Percentiles rank a stretch among this genome's conserved stretches.
phyloP scores from a whole-genome alignment of 179 eudicot species.

The Gypsophila paniculata region DNA sequence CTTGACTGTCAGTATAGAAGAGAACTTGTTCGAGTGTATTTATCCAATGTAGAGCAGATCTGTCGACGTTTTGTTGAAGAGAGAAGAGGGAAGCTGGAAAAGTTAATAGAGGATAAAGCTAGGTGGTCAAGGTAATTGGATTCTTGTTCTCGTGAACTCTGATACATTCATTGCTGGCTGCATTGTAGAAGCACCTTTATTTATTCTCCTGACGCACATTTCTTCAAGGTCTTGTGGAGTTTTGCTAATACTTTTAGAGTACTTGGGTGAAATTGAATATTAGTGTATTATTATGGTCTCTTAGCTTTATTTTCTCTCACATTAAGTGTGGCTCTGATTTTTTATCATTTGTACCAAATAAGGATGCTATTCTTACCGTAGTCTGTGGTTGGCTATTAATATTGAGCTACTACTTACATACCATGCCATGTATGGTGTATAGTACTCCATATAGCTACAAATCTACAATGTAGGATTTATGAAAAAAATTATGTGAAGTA shows the following conservation, averaged over 20 bases:
- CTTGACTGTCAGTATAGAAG: slow-evolving; percentile 80
- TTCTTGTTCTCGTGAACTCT: not conserved
- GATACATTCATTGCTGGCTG: not conserved
- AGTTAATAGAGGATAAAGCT: slow-evolving; percentile 74
- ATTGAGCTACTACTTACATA: not conserved
- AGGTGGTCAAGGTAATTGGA: slow-evolving; percentile 91
- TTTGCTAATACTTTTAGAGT: no score
- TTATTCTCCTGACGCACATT: not conserved
- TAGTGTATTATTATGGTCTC: not conserved
- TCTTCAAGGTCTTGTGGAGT: not conserved
- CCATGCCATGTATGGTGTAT: not conserved
- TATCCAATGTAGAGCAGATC: slow-evolving; percentile 84
- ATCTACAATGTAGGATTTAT: no score
- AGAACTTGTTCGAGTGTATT: slow-evolving; percentile 78
- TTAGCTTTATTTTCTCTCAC: not conserved
- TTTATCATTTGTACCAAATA: not conserved
- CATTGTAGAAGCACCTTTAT: not conserved
- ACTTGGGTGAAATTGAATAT: not conserved
- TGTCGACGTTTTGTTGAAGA: slow-evolving; percentile 88
- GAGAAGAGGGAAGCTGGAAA: slow-evolving; percentile 62
- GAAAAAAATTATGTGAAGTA: no score
- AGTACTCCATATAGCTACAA: no score
- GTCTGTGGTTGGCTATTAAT: not conserved
- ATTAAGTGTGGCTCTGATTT: not conserved
- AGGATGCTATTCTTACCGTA: not conserved